These are phyloP conservation scores for Nicotiana tomentosiformis DNA, from an alignment of 257 asterid species.

Conservation along the genomic window DNA sequence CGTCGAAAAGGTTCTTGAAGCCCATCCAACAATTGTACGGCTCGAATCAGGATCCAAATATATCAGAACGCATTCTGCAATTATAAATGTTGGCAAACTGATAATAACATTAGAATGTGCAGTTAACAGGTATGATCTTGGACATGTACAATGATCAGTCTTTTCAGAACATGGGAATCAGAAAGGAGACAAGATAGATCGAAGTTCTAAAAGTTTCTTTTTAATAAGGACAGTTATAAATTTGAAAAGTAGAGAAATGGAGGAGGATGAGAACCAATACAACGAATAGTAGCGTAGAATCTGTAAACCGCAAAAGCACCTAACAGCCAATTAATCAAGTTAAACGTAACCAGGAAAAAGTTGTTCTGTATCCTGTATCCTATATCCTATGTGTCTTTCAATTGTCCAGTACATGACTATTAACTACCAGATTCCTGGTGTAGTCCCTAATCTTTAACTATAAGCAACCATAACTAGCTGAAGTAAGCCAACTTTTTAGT, in stretches of 20 bases:
- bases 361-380: background rate
- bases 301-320: background rate
- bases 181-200: background rate
- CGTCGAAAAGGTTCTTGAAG: constrained; percentile 79
- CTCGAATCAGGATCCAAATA: constrained; percentile 92
- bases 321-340: constrained; percentile 1
- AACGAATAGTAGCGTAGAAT: background rate
- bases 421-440: background rate
- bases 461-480: background rate
- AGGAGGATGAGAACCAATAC: background rate
- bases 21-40: constrained; percentile 77
- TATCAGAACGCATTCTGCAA: constrained; percentile 99
- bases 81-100: constrained; percentile 99
- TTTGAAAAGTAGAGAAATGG: background rate
- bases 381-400: background rate
- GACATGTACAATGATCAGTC: background rate
- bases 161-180: background rate
- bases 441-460: background rate
- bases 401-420: background rate
- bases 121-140: constrained; percentile 5
- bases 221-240: background rate
- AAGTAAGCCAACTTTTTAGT: background rate
- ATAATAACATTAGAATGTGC: constrained; percentile 59
- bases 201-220: background rate
- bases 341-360: background rate